A percentile compares a stretch with the other conserved stretches of the same genome.
Evolutionary conservation across 805 yeast genomes (phyloP).

Genomic region (Yamadazyma paraphyllophila): DNA sequence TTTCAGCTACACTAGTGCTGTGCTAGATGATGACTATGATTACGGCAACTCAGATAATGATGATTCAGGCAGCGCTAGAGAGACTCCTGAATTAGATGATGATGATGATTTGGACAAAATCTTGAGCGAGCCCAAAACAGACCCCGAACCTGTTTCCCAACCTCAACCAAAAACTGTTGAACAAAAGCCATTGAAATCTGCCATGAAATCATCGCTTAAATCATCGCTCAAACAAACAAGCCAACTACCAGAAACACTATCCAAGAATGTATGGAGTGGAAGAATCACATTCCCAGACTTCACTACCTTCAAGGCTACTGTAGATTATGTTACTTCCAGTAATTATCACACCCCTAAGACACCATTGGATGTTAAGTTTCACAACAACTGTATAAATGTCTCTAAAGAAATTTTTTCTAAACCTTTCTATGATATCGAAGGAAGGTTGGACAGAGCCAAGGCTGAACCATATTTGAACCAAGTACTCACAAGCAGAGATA

Average conservation of each 20-base stretch:
- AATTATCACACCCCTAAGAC: constrained; percentile 18
- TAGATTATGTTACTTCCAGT: constrained; percentile 38
- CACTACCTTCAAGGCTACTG: constrained; percentile 39
- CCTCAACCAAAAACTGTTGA: too few relatives aligned
- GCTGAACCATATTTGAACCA: constrained; percentile 59
- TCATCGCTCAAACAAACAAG: constrained; percentile 6
- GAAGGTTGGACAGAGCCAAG: constrained; percentile 52
- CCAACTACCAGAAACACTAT: constrained; percentile 9
- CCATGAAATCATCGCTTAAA: constrained; percentile 1
- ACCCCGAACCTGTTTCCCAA: constrained; percentile 2
- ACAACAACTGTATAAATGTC: constrained; percentile 25
- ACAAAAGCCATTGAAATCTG: constrained; percentile 1
- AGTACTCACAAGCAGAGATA: constrained; percentile 48
- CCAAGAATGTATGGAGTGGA: constrained; percentile 45
- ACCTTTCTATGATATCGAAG: constrained; percentile 49
- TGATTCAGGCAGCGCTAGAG: constrained; percentile 11
- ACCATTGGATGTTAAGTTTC: constrained; percentile 18
- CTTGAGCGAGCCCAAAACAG: constrained; percentile 15
- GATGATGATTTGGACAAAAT: constrained; percentile 37
- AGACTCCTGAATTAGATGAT: constrained; percentile 18
- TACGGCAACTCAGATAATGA: constrained; percentile 20
- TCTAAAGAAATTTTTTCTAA: constrained; percentile 28
- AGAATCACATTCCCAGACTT: constrained; percentile 48
- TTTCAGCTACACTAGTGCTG: constrained; percentile 16
- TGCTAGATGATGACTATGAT: constrained; percentile 19